phyloP scores from a whole-genome alignment of 352 stramenopile genomes.

The Globisporangium apiculatum region DNA sequence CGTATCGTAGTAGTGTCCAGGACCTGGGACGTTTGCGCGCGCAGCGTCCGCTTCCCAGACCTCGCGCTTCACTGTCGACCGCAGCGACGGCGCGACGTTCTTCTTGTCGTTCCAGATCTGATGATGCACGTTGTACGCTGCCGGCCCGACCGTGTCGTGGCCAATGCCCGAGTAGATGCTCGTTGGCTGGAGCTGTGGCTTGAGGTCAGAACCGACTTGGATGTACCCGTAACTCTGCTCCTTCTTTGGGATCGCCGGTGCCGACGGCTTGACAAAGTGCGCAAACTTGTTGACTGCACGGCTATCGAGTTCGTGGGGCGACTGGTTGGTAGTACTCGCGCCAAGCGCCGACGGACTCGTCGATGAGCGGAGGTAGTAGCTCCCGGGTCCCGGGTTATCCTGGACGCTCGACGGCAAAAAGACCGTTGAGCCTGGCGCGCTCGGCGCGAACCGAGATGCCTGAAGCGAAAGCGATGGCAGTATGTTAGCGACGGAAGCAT shows the following conservation, averaged over 20 bases:
- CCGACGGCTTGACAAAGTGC: slow-evolving; percentile 44
- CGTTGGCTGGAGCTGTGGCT: slow-evolving; percentile 30
- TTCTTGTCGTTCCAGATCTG: slow-evolving; percentile 61
- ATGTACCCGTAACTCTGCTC: slow-evolving; percentile 75
- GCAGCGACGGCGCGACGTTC: slow-evolving; percentile 54
- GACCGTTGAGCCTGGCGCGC: slow-evolving; percentile 60
- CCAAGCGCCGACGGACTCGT: slow-evolving; percentile 16
- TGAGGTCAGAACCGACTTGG: slow-evolving; percentile 30
- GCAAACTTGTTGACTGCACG: slow-evolving; percentile 24
- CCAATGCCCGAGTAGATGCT: slow-evolving; percentile 61
- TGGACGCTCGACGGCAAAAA: slow-evolving; percentile 60
- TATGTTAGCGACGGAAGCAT: neutral
- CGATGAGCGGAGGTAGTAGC: slow-evolving; percentile 23
- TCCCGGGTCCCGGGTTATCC: slow-evolving; percentile 64
- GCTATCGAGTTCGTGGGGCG: slow-evolving; percentile 1
- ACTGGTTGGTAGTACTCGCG: slow-evolving; percentile 17
- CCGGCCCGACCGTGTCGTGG: slow-evolving; percentile 64
- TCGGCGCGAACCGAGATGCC: slow-evolving; percentile 69
- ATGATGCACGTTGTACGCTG: slow-evolving; percentile 48
- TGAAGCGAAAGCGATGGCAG: slow-evolving; percentile 4
- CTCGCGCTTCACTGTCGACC: slow-evolving; percentile 65
- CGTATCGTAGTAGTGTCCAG: slow-evolving; percentile 45
- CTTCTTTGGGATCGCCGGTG: slow-evolving; percentile 61
- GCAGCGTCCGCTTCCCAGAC: slow-evolving; percentile 63
- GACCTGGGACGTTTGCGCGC: slow-evolving; percentile 39